These are phyloP conservation scores for Exidia glandulosa DNA, from an alignment of 768 basidiomycete genomes.

Conservation along the genomic window DNA sequence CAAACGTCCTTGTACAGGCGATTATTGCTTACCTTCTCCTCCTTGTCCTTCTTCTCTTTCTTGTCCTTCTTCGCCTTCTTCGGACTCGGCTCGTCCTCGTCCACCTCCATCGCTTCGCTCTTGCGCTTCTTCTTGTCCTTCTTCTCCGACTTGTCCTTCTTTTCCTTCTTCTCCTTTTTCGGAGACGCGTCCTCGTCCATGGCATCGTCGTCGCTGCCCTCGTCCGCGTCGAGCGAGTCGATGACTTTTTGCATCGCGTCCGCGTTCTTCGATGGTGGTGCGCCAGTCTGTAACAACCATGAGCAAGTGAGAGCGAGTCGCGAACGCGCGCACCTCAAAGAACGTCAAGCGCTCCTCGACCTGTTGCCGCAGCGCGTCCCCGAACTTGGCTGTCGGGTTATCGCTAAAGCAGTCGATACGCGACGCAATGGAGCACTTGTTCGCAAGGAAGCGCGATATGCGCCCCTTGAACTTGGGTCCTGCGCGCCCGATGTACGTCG, in stretches of 20 bases:
- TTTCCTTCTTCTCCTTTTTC: constrained; percentile 28
- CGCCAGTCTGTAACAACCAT: constrained; percentile 39
- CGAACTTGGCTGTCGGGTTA: constrained; percentile 82
- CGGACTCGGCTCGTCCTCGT: constrained; percentile 16
- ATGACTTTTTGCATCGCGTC: constrained; percentile 88
- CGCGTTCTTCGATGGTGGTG: constrained; percentile 78
- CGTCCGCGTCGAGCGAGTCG: constrained; percentile 53
- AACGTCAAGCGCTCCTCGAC: constrained; percentile 93
- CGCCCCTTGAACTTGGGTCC: constrained; percentile 92
- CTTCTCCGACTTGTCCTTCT: constrained; percentile 30
- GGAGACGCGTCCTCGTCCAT: constrained; percentile 34
- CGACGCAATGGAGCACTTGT: constrained; percentile 96
- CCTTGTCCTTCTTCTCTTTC: constrained; percentile 40
- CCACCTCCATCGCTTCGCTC: constrained; percentile 51
- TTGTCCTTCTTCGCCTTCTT: constrained; percentile 82
- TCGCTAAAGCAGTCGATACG: constrained; percentile 92
- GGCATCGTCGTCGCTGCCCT: constrained; percentile 32
- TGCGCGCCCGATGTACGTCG: constrained; percentile 91
- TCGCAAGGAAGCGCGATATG: constrained; percentile 96
- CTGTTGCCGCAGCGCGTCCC: constrained; percentile 85
- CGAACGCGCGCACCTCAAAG: constrained; percentile 48
- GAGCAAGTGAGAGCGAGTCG: background rate
- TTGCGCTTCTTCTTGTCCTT: constrained; percentile 55
- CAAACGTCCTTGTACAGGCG: background rate
- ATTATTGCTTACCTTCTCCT: background rate